phyloP scores from a whole-genome alignment of 1,284 basidiomycete species.

The Moesziomyces aphidis region DNA sequence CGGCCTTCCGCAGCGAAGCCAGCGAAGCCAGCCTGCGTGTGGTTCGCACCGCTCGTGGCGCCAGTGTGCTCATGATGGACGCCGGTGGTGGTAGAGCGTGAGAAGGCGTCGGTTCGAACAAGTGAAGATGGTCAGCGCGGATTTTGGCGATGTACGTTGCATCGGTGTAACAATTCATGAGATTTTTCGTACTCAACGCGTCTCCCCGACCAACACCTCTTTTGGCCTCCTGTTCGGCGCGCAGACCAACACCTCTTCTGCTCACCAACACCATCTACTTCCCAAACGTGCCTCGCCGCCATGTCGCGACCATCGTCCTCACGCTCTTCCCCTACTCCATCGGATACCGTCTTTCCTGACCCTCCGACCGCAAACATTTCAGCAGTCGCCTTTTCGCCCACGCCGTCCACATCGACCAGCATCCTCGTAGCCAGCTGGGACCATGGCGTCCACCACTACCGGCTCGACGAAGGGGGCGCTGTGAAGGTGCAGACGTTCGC shows the following conservation, averaged over 20 bases:
- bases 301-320: slow-evolving; percentile 35
- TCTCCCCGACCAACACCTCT: slow-evolving; percentile 13
- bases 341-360: slow-evolving; percentile 22
- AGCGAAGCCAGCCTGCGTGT: no score
- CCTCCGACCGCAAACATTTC: slow-evolving; percentile 50
- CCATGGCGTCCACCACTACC: slow-evolving; percentile 56
- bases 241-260: slow-evolving; percentile 5
- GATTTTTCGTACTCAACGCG: slow-evolving; percentile 4
- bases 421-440: slow-evolving; percentile 64
- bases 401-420: slow-evolving; percentile 8
- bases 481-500: slow-evolving; percentile 49
- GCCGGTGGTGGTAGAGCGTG: background rate
- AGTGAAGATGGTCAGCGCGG: background rate
- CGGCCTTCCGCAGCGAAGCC: no score
- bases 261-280: slow-evolving; percentile 8
- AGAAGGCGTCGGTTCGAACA: background rate
- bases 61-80: no score
- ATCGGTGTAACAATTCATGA: background rate
- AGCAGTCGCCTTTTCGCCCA: slow-evolving; percentile 43
- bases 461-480: slow-evolving; percentile 14
- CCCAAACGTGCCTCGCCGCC: no score
- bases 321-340: slow-evolving; percentile 8
- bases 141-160: no score
- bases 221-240: background rate
- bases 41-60: no score